phyloP scores from a whole-genome alignment of 2,329 filamentous ascomycete species.

The Plectosphaerella sp. region DNA sequence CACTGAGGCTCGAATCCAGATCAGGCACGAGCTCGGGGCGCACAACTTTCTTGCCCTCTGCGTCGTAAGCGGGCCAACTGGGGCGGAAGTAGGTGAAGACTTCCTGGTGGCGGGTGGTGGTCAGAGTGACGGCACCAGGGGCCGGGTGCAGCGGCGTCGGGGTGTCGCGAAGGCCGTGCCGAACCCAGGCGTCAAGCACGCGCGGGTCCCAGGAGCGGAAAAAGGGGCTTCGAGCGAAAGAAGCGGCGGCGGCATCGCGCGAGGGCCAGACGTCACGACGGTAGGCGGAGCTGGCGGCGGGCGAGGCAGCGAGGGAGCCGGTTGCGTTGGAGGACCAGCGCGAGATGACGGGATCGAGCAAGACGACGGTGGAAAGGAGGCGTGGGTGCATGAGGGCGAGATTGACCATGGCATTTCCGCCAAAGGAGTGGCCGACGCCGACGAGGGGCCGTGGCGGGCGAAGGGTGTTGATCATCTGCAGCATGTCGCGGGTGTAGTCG shows the following conservation, averaged over 20 bases:
- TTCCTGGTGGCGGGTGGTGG: conserved; percentile 84
- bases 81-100: conserved; percentile 73
- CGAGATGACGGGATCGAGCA: conserved; percentile 81
- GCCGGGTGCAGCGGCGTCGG: conserved; percentile 59
- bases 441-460: conserved; percentile 75
- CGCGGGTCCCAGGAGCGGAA: conserved; percentile 79
- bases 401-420: conserved; percentile 68
- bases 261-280: conserved; percentile 83
- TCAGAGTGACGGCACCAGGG: conserved; percentile 56
- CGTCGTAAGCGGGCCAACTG: conserved; percentile 41
- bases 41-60: conserved; percentile 30
- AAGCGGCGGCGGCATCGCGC: conserved; percentile 58
- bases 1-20: conserved; percentile 33
- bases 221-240: conserved; percentile 67
- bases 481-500: conserved; percentile 79
- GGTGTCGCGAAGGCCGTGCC: conserved; percentile 69
- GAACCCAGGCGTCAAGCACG: conserved; percentile 69
- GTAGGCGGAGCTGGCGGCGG: conserved; percentile 59
- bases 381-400: conserved; percentile 75
- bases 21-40: conserved; percentile 39
- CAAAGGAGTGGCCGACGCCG: conserved; percentile 87
- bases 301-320: conserved; percentile 27
- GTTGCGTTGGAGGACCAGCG: conserved; percentile 31
- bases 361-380: conserved; percentile 67
- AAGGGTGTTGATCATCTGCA: conserved; percentile 82